These are phyloP conservation scores for Ettlia oleoabundans DNA, from an alignment of 139 green algal species.

Conservation along the genomic window DNA sequence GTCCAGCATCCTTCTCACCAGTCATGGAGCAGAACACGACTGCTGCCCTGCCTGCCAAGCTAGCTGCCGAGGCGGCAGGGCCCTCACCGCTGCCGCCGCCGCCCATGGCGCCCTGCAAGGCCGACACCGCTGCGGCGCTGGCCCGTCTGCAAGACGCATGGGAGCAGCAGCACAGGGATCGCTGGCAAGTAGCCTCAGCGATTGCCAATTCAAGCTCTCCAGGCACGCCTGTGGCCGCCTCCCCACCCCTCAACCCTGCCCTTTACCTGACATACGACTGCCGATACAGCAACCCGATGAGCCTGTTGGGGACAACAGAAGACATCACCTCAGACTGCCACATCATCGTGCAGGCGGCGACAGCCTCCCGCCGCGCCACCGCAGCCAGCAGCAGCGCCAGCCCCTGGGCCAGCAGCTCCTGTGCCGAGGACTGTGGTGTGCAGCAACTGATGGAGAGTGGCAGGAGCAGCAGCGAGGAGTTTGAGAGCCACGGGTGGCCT, in stretches of 20 bases:
- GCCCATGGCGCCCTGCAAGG: background rate
- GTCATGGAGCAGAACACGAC: too few species aligned
- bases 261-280: background rate
- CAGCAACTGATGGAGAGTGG: background rate
- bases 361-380: background rate
- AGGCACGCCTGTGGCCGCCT: too few species aligned
- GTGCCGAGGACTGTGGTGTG: background rate
- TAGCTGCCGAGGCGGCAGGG: background rate
- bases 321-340: background rate
- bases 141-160: too few species aligned
- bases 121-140: too few species aligned
- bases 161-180: too few species aligned
- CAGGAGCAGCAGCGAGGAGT: background rate
- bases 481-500: background rate
- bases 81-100: background rate
- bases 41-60: background rate
- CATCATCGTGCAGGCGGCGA: slow-evolving; percentile 3
- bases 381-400: background rate
- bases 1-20: too few species aligned
- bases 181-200: too few species aligned
- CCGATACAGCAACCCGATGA: background rate
- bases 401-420: background rate
- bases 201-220: too few species aligned
- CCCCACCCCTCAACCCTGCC: too few species aligned
- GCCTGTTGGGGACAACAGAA: background rate